These are phyloP conservation scores for Phlegmacium glaucopus DNA, from an alignment of 768 basidiomycete species.

Conservation along the genomic window DNA sequence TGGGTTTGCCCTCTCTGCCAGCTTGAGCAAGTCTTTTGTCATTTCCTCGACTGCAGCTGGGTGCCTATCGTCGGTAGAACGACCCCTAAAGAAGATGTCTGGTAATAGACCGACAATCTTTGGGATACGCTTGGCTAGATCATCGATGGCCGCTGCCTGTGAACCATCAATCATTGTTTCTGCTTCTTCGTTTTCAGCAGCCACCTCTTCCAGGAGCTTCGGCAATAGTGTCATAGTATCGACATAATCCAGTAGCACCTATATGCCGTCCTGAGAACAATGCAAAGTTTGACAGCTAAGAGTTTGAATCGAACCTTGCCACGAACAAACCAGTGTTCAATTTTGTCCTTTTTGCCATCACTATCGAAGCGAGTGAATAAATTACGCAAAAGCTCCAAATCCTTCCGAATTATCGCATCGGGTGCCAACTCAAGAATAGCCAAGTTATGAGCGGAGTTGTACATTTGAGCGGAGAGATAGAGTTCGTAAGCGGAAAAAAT, in stretches of 20 bases:
- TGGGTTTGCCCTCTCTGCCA: conserved; percentile 59
- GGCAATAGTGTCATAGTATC: conserved; percentile 60
- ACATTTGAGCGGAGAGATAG: conserved; percentile 67
- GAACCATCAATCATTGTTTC: conserved; percentile 39
- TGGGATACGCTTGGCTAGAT: conserved; percentile 55
- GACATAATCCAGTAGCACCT: conserved; percentile 75
- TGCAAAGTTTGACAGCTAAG: conserved; percentile 1
- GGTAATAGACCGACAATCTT: conserved; percentile 67
- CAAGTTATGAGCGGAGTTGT: conserved; percentile 75
- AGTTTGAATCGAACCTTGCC: conserved; percentile 64
- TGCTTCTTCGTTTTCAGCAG: conserved; percentile 33
- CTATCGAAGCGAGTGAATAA: conserved; percentile 62
- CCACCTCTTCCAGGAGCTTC: conserved; percentile 40
- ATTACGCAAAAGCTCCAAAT: conserved; percentile 58
- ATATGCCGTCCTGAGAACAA: conserved; percentile 20
- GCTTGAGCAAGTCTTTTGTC: conserved; percentile 56
- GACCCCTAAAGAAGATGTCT: conserved; percentile 50
- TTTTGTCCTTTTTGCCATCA: conserved; percentile 36
- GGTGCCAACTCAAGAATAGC: conserved; percentile 86
- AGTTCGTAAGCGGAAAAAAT: conserved; percentile 74
- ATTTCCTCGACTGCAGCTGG: conserved; percentile 71
- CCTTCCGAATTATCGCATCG: conserved; percentile 75
- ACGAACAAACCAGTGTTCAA: conserved; percentile 78
- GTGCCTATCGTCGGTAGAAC: conserved; percentile 59
- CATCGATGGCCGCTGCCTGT: conserved; percentile 54